Evolutionary conservation across 805 yeast species (phyloP).

Genomic region (Ogataea henricii): DNA sequence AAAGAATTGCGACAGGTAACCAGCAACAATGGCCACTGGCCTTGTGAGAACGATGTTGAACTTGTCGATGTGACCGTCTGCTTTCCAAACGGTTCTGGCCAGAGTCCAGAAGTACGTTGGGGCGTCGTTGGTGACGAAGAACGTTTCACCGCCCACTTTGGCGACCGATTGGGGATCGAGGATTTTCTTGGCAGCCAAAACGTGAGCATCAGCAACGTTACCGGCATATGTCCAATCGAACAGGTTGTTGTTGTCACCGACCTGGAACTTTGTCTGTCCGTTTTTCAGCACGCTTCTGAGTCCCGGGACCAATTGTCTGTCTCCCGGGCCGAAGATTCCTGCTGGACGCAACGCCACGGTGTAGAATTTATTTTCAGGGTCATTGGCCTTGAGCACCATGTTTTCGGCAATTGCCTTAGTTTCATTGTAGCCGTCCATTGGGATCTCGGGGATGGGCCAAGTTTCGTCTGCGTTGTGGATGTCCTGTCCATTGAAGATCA

Average conservation of each 20-base stretch:
- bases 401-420: constrained; percentile 92
- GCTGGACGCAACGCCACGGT: constrained; percentile 95
- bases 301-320: constrained; percentile 94
- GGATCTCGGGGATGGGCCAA: constrained; percentile 87
- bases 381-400: constrained; percentile 74
- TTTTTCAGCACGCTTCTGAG: constrained; percentile 75
- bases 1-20: constrained; percentile 76
- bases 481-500: constrained; percentile 93
- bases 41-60: constrained; percentile 67
- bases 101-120: constrained; percentile 97
- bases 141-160: constrained; percentile 78
- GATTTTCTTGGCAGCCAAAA: constrained; percentile 81
- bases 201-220: constrained; percentile 96
- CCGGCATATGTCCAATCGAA: constrained; percentile 99
- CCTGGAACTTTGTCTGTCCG: constrained; percentile 89
- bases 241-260: constrained; percentile 90
- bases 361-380: constrained; percentile 51
- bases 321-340: constrained; percentile 98
- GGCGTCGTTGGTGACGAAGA: constrained; percentile 89
- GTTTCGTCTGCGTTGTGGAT: constrained; percentile 89
- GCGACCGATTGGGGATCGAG: constrained; percentile 46
- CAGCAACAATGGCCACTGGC: constrained; percentile 77
- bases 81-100: constrained; percentile 96
- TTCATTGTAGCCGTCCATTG: constrained; percentile 96
- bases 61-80: constrained; percentile 82